Evolutionary conservation across 2,329 filamentous ascomycete genomes (phyloP), one percentile per base, ranked within the genome.

Genomic region (Cryphonectria naterciae): DNA sequence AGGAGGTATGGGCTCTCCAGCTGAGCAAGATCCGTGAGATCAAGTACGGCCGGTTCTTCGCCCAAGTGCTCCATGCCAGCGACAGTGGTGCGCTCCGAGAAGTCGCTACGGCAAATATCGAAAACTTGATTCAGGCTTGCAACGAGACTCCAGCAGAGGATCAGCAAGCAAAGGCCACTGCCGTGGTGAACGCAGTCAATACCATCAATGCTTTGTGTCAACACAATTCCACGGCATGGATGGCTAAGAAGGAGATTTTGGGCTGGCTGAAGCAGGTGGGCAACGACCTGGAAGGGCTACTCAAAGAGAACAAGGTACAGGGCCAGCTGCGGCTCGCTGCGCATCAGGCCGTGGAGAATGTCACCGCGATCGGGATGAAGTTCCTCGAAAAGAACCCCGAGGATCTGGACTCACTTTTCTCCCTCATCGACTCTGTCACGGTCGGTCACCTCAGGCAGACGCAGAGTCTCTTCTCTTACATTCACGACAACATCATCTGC

Each of bases 31-130:
- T 98, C 68, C 92, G 93, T 72, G 93, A 98, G 65, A 88, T 95
- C 76, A 92, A 91, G 72, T 97, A 97, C 77, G 96, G 97, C 3
- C 90, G 96, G 22, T 93, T 99, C 80, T 90, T 99, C 74, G 93
- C 94, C 0, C 96, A 99, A 79, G 89, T 97, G 19, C 86, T 99
- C 32, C 86, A 88, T 2, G 89, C 97, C 76, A 85, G 89, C 0
- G 91, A 92, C 22, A 97, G 94, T 78, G 88, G 86, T 39, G 85
- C 91, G 1, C 83, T 99, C 60, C 88, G 96, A 66, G 90, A 93
- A 65, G 89, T 91, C 52, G 90, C 96, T 10, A 88, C 91, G 68
- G 87, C 89, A 25, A 92, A 95, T 73, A 86, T 94, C 1, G 90
- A 94, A 65, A 87, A 85, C 0, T 87, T 99, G 69, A 87, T 94